A percentile compares a stretch with the other conserved stretches of the same genome.
Conservation (phyloP, 2,329 filamentous ascomycete genomes). For the Nemania sp. region DNA sequence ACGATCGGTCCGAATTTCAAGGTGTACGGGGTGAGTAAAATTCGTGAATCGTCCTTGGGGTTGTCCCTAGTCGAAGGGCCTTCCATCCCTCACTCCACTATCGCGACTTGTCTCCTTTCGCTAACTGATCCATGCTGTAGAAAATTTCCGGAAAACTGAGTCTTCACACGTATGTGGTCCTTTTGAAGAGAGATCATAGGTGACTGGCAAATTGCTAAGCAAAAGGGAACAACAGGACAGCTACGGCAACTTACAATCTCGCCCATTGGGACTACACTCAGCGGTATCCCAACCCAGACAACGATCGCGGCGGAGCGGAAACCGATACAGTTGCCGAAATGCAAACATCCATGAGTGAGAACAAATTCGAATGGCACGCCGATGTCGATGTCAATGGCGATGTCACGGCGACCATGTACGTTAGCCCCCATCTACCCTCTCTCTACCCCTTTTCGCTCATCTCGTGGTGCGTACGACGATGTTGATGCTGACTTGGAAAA, state of each 20-base stretch:
- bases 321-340: conserved; percentile 8
- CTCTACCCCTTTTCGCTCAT: too few relatives aligned
- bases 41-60: too few relatives aligned
- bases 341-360: conserved; percentile 12
- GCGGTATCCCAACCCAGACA: conserved; percentile 8
- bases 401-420: conserved; percentile 15
- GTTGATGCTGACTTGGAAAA: conserved; percentile 1
- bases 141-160: conserved; percentile 8
- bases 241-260: conserved; percentile 15
- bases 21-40: conserved; percentile 19
- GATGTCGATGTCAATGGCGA: conserved; percentile 13
- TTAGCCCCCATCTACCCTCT: background rate
- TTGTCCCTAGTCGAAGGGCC: too few relatives aligned
- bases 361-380: conserved; percentile 16
- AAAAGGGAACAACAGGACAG: conserved; percentile 12
- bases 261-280: conserved; percentile 20
- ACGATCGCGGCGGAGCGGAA: conserved; percentile 8
- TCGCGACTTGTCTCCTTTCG: conserved; percentile 3
- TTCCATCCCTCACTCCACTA: too few relatives aligned
- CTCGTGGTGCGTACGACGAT: too few relatives aligned
- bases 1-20: conserved; percentile 22
- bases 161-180: conserved; percentile 12
- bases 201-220: conserved; percentile 6
- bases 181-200: background rate
- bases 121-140: background rate